Base-by-base conservation (phyloP, 192 early-diverging fungal genomes). In the Allomyces macrogynus region DNA sequence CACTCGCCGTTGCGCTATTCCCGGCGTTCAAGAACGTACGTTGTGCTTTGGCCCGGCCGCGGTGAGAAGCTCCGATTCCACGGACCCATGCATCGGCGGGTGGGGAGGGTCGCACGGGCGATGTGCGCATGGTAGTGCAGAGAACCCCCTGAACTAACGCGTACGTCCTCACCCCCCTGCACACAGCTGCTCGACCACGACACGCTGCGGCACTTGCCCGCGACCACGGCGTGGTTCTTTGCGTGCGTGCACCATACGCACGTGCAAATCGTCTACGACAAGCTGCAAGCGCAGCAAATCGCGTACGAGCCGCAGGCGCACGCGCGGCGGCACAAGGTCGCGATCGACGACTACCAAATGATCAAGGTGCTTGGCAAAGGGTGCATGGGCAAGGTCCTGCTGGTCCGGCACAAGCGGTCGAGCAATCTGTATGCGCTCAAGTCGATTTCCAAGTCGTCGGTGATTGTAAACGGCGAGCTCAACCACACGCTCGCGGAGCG, bases 341-440 rank as follows among this genome's bases (percentile, higher is more conserved):
- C 69, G 0, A 70, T 81, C 5, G 76, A 79, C 4, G 72, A 81
- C 61, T 81, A 78, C 43, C 67, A 79, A 18, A 62, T 81, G 18
- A 70, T 83, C 49, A 77, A 75, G 44, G 81, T 83, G 40, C 74
- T 83, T 12, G 81, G 81, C 16, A 81, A 74, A 67, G 81, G 81
- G 1, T 79, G 78, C 24, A 83, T 79, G 75, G 81, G 81, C 49
- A 83, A 40, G 32, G 80, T 82, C 2, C 64, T 83, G 24, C 61
- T 83, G 42, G 76, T 76, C 3, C 67, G 76, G 54, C 73, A 79
- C 32, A 66, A 72, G 62, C 68, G 62, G 61, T 66, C 67, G n/a
- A 67, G 72, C 32, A 75, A 74, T 57, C 63, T 83, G 20, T 79
- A 72, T 65, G 81, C 81, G 1, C 64, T 83, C 2, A 83, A 83